These are phyloP conservation scores for Pseudonectria buxi DNA, from an alignment of 2,329 filamentous ascomycete genomes.

Conservation along the genomic window DNA sequence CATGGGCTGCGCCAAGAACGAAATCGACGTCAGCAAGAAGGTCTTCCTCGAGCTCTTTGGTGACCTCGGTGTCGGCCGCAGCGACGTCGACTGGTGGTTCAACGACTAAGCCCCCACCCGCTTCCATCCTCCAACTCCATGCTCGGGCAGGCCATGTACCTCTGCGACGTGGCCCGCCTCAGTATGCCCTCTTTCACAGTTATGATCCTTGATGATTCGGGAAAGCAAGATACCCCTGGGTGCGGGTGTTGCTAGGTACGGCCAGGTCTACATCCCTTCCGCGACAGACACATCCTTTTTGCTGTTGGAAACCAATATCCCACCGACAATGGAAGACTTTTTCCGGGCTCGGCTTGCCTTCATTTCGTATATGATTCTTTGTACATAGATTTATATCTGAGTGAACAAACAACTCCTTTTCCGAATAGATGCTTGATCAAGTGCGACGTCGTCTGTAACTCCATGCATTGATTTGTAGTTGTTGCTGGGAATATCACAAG, in stretches of 20 bases:
- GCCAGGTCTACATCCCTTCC: too few species aligned
- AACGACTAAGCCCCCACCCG: slow-evolving; percentile 25
- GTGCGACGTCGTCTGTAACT: slow-evolving; percentile 3
- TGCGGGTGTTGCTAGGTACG: too few species aligned
- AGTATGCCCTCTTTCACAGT: slow-evolving; percentile 9
- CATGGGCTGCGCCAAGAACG: slow-evolving; percentile 51
- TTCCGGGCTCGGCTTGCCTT: background rate
- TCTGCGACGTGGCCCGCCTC: background rate
- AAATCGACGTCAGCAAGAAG: slow-evolving; percentile 56
- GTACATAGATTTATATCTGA: slow-evolving; percentile 13
- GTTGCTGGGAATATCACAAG: too few species aligned
- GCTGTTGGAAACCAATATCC: slow-evolving; percentile 18
- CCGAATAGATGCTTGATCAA: too few species aligned
- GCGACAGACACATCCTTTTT: slow-evolving; percentile 2
- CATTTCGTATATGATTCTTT: slow-evolving; percentile 3
- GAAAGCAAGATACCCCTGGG: slow-evolving; percentile 13
- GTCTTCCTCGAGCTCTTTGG: slow-evolving; percentile 49
- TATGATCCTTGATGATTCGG: slow-evolving; percentile 19
- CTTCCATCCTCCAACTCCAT: background rate
- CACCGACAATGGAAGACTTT: slow-evolving; percentile 14
- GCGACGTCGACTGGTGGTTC: slow-evolving; percentile 40
- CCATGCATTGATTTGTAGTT: slow-evolving; percentile 1
- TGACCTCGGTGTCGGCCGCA: slow-evolving; percentile 37
- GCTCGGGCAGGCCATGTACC: slow-evolving; percentile 1
- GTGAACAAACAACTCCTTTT: slow-evolving; percentile 12